phyloP scores from a whole-genome alignment of 352 stramenopile species.

The Pythium rishiriense region DNA sequence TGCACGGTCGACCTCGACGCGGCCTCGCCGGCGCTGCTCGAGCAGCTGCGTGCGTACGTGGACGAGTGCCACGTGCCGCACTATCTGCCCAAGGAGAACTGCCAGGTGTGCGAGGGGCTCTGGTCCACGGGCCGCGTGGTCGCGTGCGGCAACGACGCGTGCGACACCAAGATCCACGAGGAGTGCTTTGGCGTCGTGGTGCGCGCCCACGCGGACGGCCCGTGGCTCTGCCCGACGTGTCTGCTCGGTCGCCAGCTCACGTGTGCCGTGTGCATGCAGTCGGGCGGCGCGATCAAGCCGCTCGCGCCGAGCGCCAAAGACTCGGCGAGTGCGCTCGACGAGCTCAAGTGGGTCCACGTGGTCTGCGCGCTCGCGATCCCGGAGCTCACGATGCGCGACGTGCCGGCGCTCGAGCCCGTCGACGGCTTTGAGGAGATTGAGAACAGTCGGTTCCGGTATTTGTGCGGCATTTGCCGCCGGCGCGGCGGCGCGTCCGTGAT shows the following conservation, averaged over 20 bases:
- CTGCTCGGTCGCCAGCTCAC: conserved; percentile 63
- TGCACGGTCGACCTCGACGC: conserved; percentile 65
- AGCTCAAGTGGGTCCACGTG: conserved; percentile 84
- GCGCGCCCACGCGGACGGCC: conserved; percentile 45
- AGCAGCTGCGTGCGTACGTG: conserved; percentile 69
- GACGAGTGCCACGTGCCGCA: conserved; percentile 79
- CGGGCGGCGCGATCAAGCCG: conserved; percentile 78
- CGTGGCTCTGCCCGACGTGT: conserved; percentile 81
- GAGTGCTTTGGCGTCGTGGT: conserved; percentile 83
- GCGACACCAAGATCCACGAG: conserved; percentile 69
- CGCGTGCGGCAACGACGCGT: conserved; percentile 70
- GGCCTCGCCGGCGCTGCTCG: conserved; percentile 50
- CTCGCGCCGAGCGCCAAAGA: conserved; percentile 25
- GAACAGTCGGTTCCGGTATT: conserved; percentile 77
- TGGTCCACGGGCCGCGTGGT: conserved; percentile 78
- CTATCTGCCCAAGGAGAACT: conserved; percentile 75
- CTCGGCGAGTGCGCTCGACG: conserved; percentile 25
- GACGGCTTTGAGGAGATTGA: conserved; percentile 86
- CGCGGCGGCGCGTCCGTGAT: conserved; percentile 77
- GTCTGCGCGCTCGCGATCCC: conserved; percentile 84
- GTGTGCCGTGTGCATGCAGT: conserved; percentile 80
- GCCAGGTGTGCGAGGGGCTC: conserved; percentile 73
- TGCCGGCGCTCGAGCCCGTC: conserved; percentile 79
- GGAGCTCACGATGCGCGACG: conserved; percentile 81
- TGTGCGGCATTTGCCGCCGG: conserved; percentile 80